phyloP scores from a whole-genome alignment of 2,329 filamentous ascomycete species.

The Sarocladium kiliense region DNA sequence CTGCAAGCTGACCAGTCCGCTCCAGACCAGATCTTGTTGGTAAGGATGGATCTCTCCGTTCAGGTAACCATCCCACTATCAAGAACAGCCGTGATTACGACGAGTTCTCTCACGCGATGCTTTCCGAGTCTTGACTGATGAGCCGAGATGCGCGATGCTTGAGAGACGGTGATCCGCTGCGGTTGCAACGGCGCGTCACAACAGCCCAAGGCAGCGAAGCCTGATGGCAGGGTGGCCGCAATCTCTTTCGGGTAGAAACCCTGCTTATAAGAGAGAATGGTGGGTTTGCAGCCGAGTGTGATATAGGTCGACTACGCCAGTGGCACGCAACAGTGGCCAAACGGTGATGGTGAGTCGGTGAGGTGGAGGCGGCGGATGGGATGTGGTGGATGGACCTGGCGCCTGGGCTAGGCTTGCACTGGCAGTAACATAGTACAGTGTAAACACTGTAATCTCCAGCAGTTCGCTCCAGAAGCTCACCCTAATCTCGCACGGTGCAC shows the following conservation, averaged over 20 bases:
- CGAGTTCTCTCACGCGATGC: not conserved
- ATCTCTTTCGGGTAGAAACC: not conserved
- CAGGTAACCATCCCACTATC: not conserved
- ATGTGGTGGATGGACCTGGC: not conserved
- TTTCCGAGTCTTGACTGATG: not conserved
- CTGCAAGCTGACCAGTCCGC: no score
- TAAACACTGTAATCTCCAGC: not conserved
- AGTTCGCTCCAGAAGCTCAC: no score
- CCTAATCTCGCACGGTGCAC: constrained; percentile 1
- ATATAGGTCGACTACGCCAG: constrained; percentile 1
- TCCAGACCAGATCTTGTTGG: no score
- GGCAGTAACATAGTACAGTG: not conserved
- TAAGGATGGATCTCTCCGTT: not conserved
- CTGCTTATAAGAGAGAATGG: not conserved
- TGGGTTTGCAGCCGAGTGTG: not conserved
- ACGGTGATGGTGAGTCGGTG: constrained; percentile 7
- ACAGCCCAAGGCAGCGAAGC: not conserved
- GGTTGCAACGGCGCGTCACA: constrained; percentile 4
- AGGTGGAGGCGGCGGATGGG: not conserved
- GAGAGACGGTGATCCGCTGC: not conserved
- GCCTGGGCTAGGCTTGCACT: not conserved
- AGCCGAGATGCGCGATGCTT: not conserved
- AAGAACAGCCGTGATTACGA: not conserved
- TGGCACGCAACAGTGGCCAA: not conserved
- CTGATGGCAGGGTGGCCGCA: not conserved